These are phyloP conservation scores for Tilletia indica DNA, from an alignment of 1,284 basidiomycete genomes.

Conservation along the genomic window DNA sequence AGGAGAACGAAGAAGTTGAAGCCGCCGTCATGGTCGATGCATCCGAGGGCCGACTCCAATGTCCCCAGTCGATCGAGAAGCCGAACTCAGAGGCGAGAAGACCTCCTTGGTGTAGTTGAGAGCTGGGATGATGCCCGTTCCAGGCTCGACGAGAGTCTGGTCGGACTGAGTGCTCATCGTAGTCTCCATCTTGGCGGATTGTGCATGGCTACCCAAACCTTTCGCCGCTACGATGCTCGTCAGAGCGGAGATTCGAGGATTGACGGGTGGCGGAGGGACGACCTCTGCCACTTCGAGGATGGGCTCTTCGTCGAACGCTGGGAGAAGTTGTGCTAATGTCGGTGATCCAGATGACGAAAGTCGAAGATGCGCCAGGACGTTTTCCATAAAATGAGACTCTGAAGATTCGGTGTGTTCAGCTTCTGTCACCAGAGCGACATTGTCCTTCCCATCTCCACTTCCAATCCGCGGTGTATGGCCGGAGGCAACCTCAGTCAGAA, in stretches of 20 bases:
- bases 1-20: conserved; percentile 1
- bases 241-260: not conserved
- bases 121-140: not conserved
- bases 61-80: conserved; percentile 2
- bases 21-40: conserved; percentile 7
- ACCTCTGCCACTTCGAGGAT: not conserved
- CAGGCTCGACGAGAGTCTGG: conserved; percentile 7
- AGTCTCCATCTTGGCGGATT: not conserved
- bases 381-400: conserved; percentile 7
- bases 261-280: not conserved
- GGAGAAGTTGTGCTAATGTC: conserved; percentile 1
- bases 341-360: not conserved
- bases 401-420: not conserved
- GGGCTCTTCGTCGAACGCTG: conserved; percentile 4
- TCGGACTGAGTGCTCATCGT: conserved; percentile 10
- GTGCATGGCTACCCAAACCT: not conserved
- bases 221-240: not conserved
- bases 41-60: conserved; percentile 14
- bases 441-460: not conserved
- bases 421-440: not conserved
- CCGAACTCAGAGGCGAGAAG: not conserved
- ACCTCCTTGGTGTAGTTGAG: not conserved
- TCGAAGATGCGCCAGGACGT: conserved; percentile 11
- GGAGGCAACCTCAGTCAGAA: not conserved
- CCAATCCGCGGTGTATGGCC: not conserved